Conservation (phyloP, 768 basidiomycete species). For the Mrakia blollopis region DNA sequence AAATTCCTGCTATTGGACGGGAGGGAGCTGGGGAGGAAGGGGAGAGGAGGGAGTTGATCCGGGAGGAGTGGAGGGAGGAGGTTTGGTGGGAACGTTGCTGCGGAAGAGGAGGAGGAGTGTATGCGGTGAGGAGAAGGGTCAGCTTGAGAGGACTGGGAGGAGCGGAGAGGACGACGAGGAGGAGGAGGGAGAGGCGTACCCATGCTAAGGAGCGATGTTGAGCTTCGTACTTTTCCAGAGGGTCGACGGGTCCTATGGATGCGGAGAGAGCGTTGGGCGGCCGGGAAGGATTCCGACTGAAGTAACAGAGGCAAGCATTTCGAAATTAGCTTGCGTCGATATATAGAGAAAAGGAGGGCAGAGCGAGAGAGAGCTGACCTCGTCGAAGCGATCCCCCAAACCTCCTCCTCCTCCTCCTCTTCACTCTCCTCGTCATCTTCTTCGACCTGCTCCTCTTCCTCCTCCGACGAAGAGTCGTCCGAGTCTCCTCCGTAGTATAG, state of each 20-base stretch:
- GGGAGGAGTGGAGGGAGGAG: constrained; percentile 16
- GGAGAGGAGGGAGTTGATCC: constrained; percentile 14
- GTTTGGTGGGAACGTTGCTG: constrained; percentile 21
- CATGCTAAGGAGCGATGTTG: constrained; percentile 19
- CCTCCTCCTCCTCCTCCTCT: background rate
- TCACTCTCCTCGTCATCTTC: background rate
- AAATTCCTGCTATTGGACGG: background rate
- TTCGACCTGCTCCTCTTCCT: background rate
- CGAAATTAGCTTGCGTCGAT: background rate
- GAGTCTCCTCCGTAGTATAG: constrained; percentile 7
- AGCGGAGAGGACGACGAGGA: background rate
- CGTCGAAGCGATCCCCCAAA: background rate
- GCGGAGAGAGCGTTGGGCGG: background rate
- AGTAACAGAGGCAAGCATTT: background rate
- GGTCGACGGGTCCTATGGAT: constrained; percentile 12
- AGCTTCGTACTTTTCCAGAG: constrained; percentile 24
- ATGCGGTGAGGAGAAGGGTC: too few species aligned
- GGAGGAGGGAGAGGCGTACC: background rate
- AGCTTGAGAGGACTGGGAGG: background rate
- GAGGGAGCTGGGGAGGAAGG: background rate
- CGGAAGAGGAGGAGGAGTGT: background rate
- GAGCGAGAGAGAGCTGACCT: constrained; percentile 7
- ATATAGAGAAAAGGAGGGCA: too few species aligned
- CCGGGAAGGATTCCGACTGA: background rate
- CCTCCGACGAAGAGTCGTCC: background rate